phyloP scores from a whole-genome alignment of 352 stramenopile species.

The Globisporangium recalcitrans region DNA sequence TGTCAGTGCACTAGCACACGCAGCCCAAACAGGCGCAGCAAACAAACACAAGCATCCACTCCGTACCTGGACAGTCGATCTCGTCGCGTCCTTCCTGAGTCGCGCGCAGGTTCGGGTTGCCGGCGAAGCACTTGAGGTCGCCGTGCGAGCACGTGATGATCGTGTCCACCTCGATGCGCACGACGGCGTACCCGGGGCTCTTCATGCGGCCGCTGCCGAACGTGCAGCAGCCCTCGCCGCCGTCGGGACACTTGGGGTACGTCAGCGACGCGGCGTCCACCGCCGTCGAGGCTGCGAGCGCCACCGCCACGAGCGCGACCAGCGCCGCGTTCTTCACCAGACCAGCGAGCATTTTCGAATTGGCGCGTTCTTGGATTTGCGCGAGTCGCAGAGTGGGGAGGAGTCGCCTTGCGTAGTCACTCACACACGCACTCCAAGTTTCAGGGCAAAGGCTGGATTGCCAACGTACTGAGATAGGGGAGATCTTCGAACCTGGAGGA shows the following conservation, averaged over 20 bases:
- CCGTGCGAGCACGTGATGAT: constrained; percentile 60
- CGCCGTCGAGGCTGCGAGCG: constrained; percentile 8
- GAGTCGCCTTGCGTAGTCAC: not conserved
- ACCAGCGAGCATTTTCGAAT: constrained; percentile 19
- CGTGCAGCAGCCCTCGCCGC: constrained; percentile 45
- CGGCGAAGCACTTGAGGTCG: constrained; percentile 45
- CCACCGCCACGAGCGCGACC: constrained; percentile 16
- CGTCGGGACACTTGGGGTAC: constrained; percentile 46
- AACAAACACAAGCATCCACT: not conserved
- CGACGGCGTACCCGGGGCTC: constrained; percentile 54
- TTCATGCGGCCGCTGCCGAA: constrained; percentile 52
- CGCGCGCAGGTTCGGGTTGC: constrained; percentile 53
- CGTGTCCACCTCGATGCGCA: constrained; percentile 39
- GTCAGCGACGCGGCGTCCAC: constrained; percentile 20
- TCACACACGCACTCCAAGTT: not conserved
- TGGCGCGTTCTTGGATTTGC: not conserved
- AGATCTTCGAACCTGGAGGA: not conserved
- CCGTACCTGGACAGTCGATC: constrained; percentile 48
- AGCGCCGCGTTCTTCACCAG: constrained; percentile 24
- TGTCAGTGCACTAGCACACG: not conserved
- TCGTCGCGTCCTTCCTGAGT: constrained; percentile 28
- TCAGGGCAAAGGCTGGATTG: not conserved
- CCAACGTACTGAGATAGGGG: constrained; percentile 1
- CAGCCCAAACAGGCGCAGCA: not conserved
- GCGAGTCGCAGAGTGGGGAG: constrained; percentile 9